Conservation (phyloP, 2,329 filamentous ascomycete genomes). For the Epichloe coenophiala region DNA sequence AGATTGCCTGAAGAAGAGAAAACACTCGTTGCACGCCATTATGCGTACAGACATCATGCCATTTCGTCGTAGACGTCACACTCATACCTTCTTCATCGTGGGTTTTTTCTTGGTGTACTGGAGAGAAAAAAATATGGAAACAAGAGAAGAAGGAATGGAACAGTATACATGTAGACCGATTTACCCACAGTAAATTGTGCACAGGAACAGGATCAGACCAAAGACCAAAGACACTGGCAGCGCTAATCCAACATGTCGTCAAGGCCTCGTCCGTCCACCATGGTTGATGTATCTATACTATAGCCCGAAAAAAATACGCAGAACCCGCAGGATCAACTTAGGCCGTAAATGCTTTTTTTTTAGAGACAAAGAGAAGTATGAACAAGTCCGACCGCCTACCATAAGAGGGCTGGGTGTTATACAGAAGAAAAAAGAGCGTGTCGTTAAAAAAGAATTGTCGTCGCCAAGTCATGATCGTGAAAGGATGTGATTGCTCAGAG, state of each 20-base stretch:
- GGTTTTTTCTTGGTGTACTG: neutral
- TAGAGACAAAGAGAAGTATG: neutral
- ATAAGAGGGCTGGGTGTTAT: neutral
- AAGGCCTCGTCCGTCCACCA: neutral
- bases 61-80: conserved; percentile 1
- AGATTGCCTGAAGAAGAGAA: neutral
- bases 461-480: neutral
- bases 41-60: conserved; percentile 1
- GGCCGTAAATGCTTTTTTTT: neutral
- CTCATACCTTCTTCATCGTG: conserved; percentile 1
- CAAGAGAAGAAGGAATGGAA: neutral
- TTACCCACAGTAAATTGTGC: neutral
- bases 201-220: neutral
- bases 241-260: neutral
- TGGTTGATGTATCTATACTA: neutral
- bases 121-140: neutral
- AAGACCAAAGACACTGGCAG: neutral
- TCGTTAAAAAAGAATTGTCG: conserved; percentile 4
- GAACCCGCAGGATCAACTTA: neutral
- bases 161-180: neutral
- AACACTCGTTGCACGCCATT: neutral
- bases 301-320: neutral
- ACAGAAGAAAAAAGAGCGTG: neutral
- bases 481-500: conserved; percentile 12
- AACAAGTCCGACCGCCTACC: neutral